phyloP scores from a whole-genome alignment of 2,329 filamentous ascomycete genomes.

The Phialophora tarda region DNA sequence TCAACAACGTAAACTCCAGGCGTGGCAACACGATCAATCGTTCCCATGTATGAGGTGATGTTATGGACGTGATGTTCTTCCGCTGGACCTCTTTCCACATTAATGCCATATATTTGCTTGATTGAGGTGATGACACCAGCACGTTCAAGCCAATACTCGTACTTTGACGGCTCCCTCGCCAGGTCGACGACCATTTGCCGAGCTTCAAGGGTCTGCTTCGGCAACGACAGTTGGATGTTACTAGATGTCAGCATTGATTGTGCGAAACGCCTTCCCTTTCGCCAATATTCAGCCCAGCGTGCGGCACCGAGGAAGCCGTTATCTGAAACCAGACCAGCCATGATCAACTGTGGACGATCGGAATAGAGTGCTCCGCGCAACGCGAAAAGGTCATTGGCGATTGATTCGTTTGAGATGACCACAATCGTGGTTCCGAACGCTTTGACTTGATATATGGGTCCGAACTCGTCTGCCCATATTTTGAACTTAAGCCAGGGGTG shows the following conservation, averaged over 20 bases:
- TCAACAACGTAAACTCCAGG: constrained; percentile 48
- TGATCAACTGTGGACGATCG: constrained; percentile 40
- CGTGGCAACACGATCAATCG: constrained; percentile 25
- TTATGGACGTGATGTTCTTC: constrained; percentile 26
- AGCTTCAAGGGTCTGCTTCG: constrained; percentile 27
- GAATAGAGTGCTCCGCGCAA: constrained; percentile 49
- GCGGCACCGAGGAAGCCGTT: constrained; percentile 26
- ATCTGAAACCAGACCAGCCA: constrained; percentile 24
- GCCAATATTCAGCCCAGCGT: constrained; percentile 27
- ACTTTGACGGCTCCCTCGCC: constrained; percentile 19
- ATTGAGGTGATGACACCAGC: constrained; percentile 29
- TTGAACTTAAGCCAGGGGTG: constrained; percentile 51
- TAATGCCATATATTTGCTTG: constrained; percentile 26
- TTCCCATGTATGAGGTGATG: constrained; percentile 24
- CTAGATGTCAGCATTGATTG: constrained; percentile 28
- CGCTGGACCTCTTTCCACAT: constrained; percentile 14
- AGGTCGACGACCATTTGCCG: constrained; percentile 27
- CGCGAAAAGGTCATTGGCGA: constrained; percentile 51
- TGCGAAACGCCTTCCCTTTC: constrained; percentile 21
- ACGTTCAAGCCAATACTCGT: constrained; percentile 28
- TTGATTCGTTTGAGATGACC: constrained; percentile 48
- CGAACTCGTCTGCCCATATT: constrained; percentile 46
- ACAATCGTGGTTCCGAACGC: constrained; percentile 50
- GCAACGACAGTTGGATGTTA: constrained; percentile 25
- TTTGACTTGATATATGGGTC: constrained; percentile 53